Evolutionary conservation across 139 green algal genomes (phyloP), one percentile per base, ranked within the genome.

Genomic region (Ostreobium quekettii): DNA sequence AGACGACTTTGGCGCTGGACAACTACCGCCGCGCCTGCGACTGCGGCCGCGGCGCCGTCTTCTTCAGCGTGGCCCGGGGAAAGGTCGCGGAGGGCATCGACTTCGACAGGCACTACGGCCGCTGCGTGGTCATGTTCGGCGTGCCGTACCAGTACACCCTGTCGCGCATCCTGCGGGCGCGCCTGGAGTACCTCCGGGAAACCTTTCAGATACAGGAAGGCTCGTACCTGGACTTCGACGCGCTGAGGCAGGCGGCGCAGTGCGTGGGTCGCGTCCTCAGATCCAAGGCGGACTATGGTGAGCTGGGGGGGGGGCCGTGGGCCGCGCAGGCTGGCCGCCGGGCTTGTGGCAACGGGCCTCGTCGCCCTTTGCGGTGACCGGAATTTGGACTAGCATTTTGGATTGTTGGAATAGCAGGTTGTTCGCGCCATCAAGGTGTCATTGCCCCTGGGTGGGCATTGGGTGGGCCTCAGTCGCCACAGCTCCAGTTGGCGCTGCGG

Each of bases 1-100:
- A 99, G 86, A 98, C 95, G 0, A 95, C 93, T 1, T 80, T 98
- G 61, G 94, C 95, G 2, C 85, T 99, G 60, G 91, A 98, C 79
- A 98, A 98, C 83, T 99, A 92, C 82, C 79, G 94, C 15, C 80
- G 90, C 1, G 95, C 95, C 0, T 98, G 94, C 73, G 93, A 99
- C 81, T 94, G 89, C 71, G 95, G 95, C 32, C 75, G 95, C 0
- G 95, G 95, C 0, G 94, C 87, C 8, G 79, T 98, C 19, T 99
- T 99, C 84, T 87, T 99, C 66, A 90, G 78, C 24, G 82, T 95
- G n/a, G 88, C 88, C 0, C 73, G 88, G 1, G 88, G 88, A 53
- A 95, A 95, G 76, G 89, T 98, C 30, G 92, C 93, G 0, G 94
- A 99, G 77, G 94, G 94, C 48, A 99, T 99, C 67, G 94, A 99